Percentiles rank a stretch among this genome's conserved stretches.
These are phyloP conservation scores for Neovahlkampfia damariscottae DNA, from an alignment of 78 protist species.

Conservation along the genomic window DNA sequence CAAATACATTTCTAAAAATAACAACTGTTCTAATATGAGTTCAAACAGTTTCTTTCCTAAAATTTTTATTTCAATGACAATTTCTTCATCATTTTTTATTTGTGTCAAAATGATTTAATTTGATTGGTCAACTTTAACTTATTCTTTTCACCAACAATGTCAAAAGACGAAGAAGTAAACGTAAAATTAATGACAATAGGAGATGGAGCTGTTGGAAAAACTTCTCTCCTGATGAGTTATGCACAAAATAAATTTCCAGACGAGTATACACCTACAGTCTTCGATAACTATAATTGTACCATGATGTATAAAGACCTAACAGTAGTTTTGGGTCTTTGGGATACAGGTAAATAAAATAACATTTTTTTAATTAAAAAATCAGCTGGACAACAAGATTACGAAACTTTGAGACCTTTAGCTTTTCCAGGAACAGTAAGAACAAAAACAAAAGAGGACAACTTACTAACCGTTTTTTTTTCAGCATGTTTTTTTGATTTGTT, in stretches of 20 bases:
- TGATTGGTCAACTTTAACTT: too few relatives aligned
- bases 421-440: slow-evolving; percentile 1
- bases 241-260: not conserved
- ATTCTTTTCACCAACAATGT: too few relatives aligned
- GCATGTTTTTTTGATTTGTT: not conserved
- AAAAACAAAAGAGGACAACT: not conserved
- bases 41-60: too few relatives aligned
- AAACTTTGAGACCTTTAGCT: not conserved
- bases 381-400: not conserved
- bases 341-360: not conserved
- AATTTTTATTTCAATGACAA: too few relatives aligned
- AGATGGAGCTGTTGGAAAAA: not conserved
- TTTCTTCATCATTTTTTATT: too few relatives aligned
- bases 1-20: too few relatives aligned
- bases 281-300: not conserved
- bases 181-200: not conserved
- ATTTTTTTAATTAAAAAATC: not conserved
- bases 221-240: not conserved
- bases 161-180: too few relatives aligned
- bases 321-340: not conserved
- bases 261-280: not conserved
- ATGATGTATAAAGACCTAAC: not conserved
- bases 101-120: too few relatives aligned
- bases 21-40: too few relatives aligned
- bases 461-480: too few relatives aligned